These are phyloP conservation scores for Sistotremastrum niveocremeum DNA, from an alignment of 768 basidiomycete species.

Conservation along the genomic window DNA sequence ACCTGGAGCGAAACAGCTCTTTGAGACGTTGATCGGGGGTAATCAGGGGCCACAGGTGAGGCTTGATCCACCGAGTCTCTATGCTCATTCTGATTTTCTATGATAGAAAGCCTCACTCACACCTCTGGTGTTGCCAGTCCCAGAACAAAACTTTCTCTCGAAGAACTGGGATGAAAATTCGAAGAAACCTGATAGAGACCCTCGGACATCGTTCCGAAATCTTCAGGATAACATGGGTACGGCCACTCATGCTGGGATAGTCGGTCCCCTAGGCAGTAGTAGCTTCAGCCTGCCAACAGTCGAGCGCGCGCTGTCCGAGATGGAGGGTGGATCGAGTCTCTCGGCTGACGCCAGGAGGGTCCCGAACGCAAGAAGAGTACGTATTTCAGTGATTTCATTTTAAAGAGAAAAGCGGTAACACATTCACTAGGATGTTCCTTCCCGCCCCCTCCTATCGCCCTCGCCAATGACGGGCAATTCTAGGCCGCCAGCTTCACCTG, in stretches of 20 bases:
- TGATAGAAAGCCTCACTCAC: constrained; percentile 14
- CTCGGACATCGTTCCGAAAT: constrained; percentile 75
- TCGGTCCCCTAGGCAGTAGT: constrained; percentile 84
- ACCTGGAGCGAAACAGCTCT: constrained; percentile 51
- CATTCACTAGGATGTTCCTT: constrained; percentile 1
- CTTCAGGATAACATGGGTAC: constrained; percentile 42
- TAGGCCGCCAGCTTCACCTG: constrained; percentile 3
- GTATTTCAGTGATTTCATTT: not conserved
- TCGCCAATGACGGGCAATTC: constrained; percentile 2
- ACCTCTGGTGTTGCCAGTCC: constrained; percentile 55
- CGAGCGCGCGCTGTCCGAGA: constrained; percentile 74
- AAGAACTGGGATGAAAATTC: constrained; percentile 87
- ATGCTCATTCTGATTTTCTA: not conserved
- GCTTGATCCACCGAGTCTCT: constrained; percentile 1
- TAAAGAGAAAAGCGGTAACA: not conserved
- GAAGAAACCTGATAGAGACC: constrained; percentile 83
- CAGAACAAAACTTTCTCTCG: constrained; percentile 84
- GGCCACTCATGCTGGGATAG: constrained; percentile 54
- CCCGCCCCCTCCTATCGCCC: not conserved
- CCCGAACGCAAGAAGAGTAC: constrained; percentile 12
- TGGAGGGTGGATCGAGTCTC: constrained; percentile 48
- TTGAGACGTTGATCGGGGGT: constrained; percentile 52
- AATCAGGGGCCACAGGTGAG: constrained; percentile 60
- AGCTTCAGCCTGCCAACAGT: constrained; percentile 80
- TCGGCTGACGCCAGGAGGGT: not conserved